Evolutionary conservation across 169 alveolate species (phyloP), one percentile per base, ranked within the genome.

Genomic region (Hammondia hammondi): DNA sequence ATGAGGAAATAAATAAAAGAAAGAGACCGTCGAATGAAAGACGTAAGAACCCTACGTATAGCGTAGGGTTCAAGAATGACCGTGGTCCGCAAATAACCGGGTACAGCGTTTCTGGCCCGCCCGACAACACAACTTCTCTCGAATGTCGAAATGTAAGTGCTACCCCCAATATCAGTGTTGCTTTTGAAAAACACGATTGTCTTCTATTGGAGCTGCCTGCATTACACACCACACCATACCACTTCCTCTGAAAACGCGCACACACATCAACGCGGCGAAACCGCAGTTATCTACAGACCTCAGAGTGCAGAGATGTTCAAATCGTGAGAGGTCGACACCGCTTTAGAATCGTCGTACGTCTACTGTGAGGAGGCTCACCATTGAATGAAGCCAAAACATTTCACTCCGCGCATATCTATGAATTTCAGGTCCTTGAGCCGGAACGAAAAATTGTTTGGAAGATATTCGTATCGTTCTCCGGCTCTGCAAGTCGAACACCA

Each of bases 311-410:
- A 21, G 37, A 71, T 10, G n/a, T 71, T 0, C n/a, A 71, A 14
- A n/a, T 21, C 19, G 6, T 24, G 14, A 29, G 29, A 1, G 14
- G 81, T 71, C 43, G 37, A 71, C 24, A 12, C 2, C 12, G 24
- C 35, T 29, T 14, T 29, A 12, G 14, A 9, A 0, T n/a, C n/a
- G 81, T 9, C 81, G 43, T 71, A 24, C 37, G n/a, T 24, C 19
- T 2, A 14, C 4, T 71, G 19, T 14, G 24, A n/a, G 37, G 24
- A 37, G 9, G 24, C 85, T 85, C 35, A 94, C 96, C 96, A 82
- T 45, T 92, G 91, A 4, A 94, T 92, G 92, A 70, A 91, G 43
- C 96, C 96, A 61, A 94, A 94, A 37, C 96, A 94, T 52, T 94
- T 94, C 84, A 92, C 93, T 43, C 96, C 96, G 10, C 82, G 77